Conservation (phyloP, 2,329 filamentous ascomycete species). For the Trichoderma sp. region DNA sequence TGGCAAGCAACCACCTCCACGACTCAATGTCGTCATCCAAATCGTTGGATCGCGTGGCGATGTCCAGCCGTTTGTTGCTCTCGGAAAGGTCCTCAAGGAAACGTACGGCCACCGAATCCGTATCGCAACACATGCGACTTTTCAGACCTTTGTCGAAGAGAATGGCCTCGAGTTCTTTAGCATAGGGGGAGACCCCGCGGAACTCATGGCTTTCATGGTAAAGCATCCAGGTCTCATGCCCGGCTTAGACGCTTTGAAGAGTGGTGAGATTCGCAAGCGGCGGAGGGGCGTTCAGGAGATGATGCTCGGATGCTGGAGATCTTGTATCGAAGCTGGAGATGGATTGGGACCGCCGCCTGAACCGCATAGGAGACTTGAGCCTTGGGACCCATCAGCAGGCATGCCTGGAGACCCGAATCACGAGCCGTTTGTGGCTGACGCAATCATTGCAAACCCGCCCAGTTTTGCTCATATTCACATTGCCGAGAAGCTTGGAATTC, state of each 20-base stretch:
- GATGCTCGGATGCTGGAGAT: conserved; percentile 81
- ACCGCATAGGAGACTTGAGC: conserved; percentile 46
- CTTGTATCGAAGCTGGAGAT: conserved; percentile 76
- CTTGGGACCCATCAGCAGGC: conserved; percentile 37
- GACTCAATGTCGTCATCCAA: conserved; percentile 69
- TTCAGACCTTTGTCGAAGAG: conserved; percentile 65
- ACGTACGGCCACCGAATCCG: conserved; percentile 69
- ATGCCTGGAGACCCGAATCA: conserved; percentile 41
- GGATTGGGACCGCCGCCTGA: conserved; percentile 51
- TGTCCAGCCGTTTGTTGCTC: conserved; percentile 70
- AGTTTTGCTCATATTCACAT: conserved; percentile 74
- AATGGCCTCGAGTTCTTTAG: conserved; percentile 72
- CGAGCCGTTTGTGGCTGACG: conserved; percentile 76
- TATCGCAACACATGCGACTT: conserved; percentile 68
- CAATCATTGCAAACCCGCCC: conserved; percentile 74
- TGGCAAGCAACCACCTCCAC: conserved; percentile 53
- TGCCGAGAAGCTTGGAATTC: conserved; percentile 71
- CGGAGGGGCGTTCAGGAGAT: conserved; percentile 74
- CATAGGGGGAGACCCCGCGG: conserved; percentile 71
- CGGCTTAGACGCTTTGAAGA: conserved; percentile 70
- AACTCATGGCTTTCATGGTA: conserved; percentile 87
- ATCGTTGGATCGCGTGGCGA: conserved; percentile 73
- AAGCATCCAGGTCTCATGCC: conserved; percentile 86
- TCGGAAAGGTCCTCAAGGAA: conserved; percentile 62
- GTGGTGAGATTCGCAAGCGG: conserved; percentile 72